Evolutionary conservation across 257 asterid species (phyloP), one percentile per base, ranked within the genome.

Genomic region (Oldenlandia corymbosa): DNA sequence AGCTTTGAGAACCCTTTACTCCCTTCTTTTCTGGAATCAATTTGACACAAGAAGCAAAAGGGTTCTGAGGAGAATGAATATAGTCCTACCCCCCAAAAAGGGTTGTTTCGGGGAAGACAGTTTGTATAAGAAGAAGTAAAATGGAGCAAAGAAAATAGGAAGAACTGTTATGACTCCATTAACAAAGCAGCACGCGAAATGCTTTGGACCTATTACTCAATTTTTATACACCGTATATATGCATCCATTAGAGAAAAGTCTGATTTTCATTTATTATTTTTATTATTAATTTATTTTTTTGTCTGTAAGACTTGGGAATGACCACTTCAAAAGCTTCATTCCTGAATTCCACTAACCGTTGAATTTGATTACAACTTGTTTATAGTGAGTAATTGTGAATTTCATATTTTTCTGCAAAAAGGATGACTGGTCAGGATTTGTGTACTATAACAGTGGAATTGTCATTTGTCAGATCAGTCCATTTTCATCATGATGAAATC

Each of bases 41-140:
- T 24, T 18, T 24, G 31, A 31, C 52, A 46, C 55, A 5, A 16
- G 36, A 55, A 57, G 52, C 59, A 57, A 46, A 62, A 49, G 55
- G 66, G 70, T 20, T 56, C 60, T 18, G 14, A 59, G 59, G 32
- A 68, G 59, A n/a, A n/a, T n/a, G n/a, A n/a, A n/a, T n/a, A 53
- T 70, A 32, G 16, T 17, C 49, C 75, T 56, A 17, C 69, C 67
- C 60, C 28, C 30, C 46, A 63, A 64, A 37, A 34, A 42, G 18
- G 17, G 61, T 31, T 56, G 43, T 31, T 0, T 3, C 4, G 2
- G 23, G 18, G 23, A 45, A 5, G 23, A 45, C n/a, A n/a, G n/a
- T n/a, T n/a, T n/a, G n/a, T n/a, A n/a, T n/a, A n/a, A n/a, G n/a
- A n/a, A n/a, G n/a, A n/a, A n/a, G n/a, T n/a, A n/a, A n/a, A 45